Conservation (phyloP, 73 alveolate species). For the Uronychia binucleata region DNA sequence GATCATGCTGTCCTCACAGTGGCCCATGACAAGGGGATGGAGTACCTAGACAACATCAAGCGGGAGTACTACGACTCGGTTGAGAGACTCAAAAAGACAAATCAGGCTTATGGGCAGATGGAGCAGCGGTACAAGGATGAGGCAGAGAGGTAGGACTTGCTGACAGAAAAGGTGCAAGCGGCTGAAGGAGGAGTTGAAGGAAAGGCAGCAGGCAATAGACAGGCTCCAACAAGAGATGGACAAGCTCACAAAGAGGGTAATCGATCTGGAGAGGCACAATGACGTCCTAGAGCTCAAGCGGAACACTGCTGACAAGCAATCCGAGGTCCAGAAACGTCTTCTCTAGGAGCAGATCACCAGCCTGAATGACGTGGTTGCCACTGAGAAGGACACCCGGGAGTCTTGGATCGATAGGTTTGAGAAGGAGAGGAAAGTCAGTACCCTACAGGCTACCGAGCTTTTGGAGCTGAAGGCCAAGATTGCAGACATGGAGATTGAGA, state of each 20-base stretch:
- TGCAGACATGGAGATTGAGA: neutral
- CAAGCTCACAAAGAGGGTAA: conserved; percentile 20
- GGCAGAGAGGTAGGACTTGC: neutral
- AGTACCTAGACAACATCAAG: conserved; percentile 17
- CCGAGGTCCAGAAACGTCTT: conserved; percentile 31
- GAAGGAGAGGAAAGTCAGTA: conserved; percentile 23
- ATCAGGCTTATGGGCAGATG: neutral
- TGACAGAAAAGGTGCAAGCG: neutral
- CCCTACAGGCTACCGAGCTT: neutral
- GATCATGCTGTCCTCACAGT: conserved; percentile 38
- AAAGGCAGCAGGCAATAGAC: conserved; percentile 1
- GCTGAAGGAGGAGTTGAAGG: conserved; percentile 18
- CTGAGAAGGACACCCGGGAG: conserved; percentile 57
- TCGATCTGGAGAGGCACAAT: conserved; percentile 29
- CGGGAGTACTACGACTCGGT: conserved; percentile 17
- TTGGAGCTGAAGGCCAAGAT: neutral
- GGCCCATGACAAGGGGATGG: conserved; percentile 14
- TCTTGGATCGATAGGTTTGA: conserved; percentile 49
- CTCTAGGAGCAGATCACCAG: conserved; percentile 31
- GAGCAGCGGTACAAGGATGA: neutral
- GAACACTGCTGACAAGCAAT: conserved; percentile 20
- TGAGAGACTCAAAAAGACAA: neutral
- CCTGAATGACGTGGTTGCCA: conserved; percentile 34
- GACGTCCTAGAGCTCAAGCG: conserved; percentile 48
- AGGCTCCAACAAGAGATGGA: conserved; percentile 34